Evolutionary conservation across 2,329 filamentous ascomycete genomes (phyloP), one percentile per base, ranked within the genome.

Genomic region (Madurella fahalii): DNA sequence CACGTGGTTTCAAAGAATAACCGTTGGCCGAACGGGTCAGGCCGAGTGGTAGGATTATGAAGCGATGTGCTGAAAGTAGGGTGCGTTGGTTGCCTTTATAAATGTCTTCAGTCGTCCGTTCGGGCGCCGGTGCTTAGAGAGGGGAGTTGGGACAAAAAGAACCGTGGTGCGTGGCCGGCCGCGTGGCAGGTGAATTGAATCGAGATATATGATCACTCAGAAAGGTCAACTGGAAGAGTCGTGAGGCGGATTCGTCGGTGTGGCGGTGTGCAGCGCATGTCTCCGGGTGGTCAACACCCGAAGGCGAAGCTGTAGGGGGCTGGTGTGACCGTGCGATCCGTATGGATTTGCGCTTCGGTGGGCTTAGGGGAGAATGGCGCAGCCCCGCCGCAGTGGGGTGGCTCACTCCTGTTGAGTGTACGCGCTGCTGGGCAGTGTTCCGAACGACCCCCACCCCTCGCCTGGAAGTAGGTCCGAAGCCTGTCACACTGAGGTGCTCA

Each of bases 311-410:
- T 25, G 7, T 25, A 7, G 25, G 25, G 3, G 25, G 25, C 25
- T 25, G 25, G 25, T 25, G 25, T 25, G 25, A 25, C 25, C 25
- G 25, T 25, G 25, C 25, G 25, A 25, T 25, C 25, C 25, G 25
- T 25, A 25, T 25, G 25, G 25, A 25, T 25, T 25, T 3, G 25
- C 25, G n/a, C 25, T 25, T 25, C 25, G 25, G 25, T 25, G 25
- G 40, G 40, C n/a, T 39, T 25, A 37, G 15, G 45, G 37, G 43
- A 31, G 18, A 15, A 53, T 53, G 56, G 56, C 56, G 52, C 53
- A 58, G 56, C 31, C 18, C 25, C 25, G 46, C 47, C 52, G 52
- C 56, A 50, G 48, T 52, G 30, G 30, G 47, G 49, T 46, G 43
- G 56, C 56, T 40, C 46, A 30, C 39, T 5, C 17, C 17, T 15